Evolutionary conservation across 768 basidiomycete species (phyloP).

Genomic region (Cystobasidium onofrii): DNA sequence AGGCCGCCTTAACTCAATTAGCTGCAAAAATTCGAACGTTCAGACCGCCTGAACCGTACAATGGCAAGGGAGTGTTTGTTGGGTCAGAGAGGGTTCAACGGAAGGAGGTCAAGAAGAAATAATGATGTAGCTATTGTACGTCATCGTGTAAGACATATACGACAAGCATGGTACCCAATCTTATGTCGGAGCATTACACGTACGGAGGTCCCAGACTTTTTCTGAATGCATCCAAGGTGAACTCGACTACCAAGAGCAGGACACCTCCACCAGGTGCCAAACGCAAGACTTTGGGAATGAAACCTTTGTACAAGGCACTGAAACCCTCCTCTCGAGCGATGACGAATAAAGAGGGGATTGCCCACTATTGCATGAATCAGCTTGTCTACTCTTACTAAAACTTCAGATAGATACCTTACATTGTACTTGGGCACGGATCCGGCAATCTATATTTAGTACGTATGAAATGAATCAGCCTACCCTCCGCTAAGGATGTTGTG

Average conservation of each 20-base stretch:
- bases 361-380: slow-evolving; percentile 52
- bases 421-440: slow-evolving; percentile 79
- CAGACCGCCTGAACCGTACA: slow-evolving; percentile 90
- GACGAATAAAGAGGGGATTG: slow-evolving; percentile 74
- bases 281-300: slow-evolving; percentile 86
- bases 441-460: slow-evolving; percentile 50
- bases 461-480: neutral
- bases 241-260: slow-evolving; percentile 83
- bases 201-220: slow-evolving; percentile 59
- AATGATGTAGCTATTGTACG: neutral
- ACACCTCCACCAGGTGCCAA: slow-evolving; percentile 94
- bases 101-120: slow-evolving; percentile 92
- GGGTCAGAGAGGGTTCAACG: slow-evolving; percentile 86
- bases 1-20: slow-evolving; percentile 76
- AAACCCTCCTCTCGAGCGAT: slow-evolving; percentile 82
- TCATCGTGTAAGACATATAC: slow-evolving; percentile 47
- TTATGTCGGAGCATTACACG: slow-evolving; percentile 43
- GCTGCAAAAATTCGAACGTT: slow-evolving; percentile 74
- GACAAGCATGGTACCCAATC: slow-evolving; percentile 34
- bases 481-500: neutral
- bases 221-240: slow-evolving; percentile 68
- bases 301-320: slow-evolving; percentile 84
- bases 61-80: slow-evolving; percentile 86
- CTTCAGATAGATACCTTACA: slow-evolving; percentile 27
- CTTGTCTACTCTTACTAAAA: neutral